phyloP scores from a whole-genome alignment of 768 basidiomycete species.

The Russula sp. region DNA sequence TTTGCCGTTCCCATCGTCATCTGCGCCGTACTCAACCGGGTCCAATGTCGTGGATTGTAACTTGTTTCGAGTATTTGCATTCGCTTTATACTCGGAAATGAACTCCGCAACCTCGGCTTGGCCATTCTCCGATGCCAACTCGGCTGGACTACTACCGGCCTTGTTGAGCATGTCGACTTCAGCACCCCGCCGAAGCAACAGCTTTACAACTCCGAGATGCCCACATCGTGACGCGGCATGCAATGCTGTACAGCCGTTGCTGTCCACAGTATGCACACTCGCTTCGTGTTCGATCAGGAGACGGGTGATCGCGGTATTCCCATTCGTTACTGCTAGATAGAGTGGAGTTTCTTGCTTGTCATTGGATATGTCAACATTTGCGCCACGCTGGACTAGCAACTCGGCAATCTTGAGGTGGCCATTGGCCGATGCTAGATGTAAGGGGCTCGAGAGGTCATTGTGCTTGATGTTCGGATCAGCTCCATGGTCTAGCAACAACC shows the following conservation, averaged over 20 bases:
- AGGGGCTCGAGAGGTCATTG: neutral
- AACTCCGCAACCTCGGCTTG: neutral
- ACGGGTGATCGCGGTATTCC: neutral
- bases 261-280: neutral
- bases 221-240: neutral
- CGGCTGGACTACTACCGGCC: neutral
- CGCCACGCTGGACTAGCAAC: neutral
- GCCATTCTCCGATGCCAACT: neutral
- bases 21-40: neutral
- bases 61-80: neutral
- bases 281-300: conserved; percentile 10
- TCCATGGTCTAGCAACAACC: neutral
- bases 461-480: neutral
- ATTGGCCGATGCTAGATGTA: neutral
- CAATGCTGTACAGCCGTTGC: conserved; percentile 4
- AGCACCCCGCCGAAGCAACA: neutral
- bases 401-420: neutral
- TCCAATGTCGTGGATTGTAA: neutral
- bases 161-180: neutral
- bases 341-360: neutral
- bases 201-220: neutral
- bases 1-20: neutral
- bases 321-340: neutral
- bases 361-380: neutral
- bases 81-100: neutral